Conservation (phyloP, 371 early-diverging fungal species). For the Polyrhizophydium stewartii region DNA sequence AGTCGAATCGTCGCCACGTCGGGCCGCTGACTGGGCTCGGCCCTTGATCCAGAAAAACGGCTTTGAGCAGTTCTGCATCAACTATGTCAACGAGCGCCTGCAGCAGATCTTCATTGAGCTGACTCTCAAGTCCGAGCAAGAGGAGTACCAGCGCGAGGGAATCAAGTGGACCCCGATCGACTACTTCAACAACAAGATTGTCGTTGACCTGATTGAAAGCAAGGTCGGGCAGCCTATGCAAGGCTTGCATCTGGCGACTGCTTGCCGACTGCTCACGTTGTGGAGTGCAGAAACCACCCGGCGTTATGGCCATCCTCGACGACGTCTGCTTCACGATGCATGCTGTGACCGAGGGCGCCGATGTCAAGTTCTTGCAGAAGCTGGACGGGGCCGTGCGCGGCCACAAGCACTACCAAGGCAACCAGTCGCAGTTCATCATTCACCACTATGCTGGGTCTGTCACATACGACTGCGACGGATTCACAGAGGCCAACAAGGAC, state of each 20-base stretch:
- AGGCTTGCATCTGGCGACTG: neutral
- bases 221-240: constrained; percentile 36
- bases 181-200: constrained; percentile 98
- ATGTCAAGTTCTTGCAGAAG: constrained; percentile 39
- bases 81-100: constrained; percentile 99
- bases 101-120: constrained; percentile 99
- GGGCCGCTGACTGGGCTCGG: neutral
- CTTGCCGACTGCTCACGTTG: no score
- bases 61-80: constrained; percentile 99
- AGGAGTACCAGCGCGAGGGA: constrained; percentile 94
- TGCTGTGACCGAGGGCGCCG: constrained; percentile 47
- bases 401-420: constrained; percentile 35
- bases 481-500: constrained; percentile 99
- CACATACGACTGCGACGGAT: constrained; percentile 87
- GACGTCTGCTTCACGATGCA: constrained; percentile 62
- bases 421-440: constrained; percentile 63
- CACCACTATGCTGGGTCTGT: constrained; percentile 92
- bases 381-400: constrained; percentile 20
- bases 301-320: constrained; percentile 57
- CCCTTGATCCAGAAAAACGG: constrained; percentile 77
- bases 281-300: constrained; percentile 39
- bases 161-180: constrained; percentile 99
- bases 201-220: constrained; percentile 96
- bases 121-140: constrained; percentile 97
- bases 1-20: neutral